Base-by-base conservation (phyloP, 768 basidiomycete species). In the Lepiota venenata region DNA sequence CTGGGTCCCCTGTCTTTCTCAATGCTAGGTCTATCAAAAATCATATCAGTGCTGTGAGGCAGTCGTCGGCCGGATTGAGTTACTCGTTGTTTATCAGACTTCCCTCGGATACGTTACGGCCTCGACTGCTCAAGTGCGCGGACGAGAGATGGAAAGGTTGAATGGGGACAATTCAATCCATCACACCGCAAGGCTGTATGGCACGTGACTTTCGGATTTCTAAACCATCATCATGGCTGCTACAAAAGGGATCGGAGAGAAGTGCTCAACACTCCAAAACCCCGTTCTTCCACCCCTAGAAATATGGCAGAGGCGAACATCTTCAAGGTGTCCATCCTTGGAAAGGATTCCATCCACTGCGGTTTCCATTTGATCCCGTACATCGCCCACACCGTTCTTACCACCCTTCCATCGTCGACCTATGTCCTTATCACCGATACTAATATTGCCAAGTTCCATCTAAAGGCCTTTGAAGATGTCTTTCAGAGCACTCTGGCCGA, bases 401-500 rank as follows among this genome's bases (percentile, higher is more conserved):
- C 74, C 3, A 79, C 81, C 1, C 78, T 94, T 20, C 77, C 85
- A 2, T 88, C 93, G 0, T 89, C 93, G 1, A 82, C 88, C 43
- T 98, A 98, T 70, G 88, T 93, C 63, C 79, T 99, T 60, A 70
- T 98, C 66, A 98, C 96, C 25, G 97, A 98, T 73, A 86, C 88
- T 22, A 85, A 93, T 71, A 83, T 99, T 64, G 93, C 92, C 0
- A 78, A 77, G 3, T 79, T 93, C 58, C 88, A 94, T 69, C 83
- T 98, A 36, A 58, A 74, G 7, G 69, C 78, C 2, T 88, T 98
- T 68, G 71, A 84, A 54, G 60, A 73, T 25, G 86, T 87, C 22
- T 96, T 98, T 65, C 63, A 75, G 6, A 56, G 63, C 2, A 72
- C 64, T n/a, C 67, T 82, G 36, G 51, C 59, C 38, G 64, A 61